These are phyloP conservation scores for Amauroascus niger DNA, from an alignment of 2,329 filamentous ascomycete genomes.

Conservation along the genomic window DNA sequence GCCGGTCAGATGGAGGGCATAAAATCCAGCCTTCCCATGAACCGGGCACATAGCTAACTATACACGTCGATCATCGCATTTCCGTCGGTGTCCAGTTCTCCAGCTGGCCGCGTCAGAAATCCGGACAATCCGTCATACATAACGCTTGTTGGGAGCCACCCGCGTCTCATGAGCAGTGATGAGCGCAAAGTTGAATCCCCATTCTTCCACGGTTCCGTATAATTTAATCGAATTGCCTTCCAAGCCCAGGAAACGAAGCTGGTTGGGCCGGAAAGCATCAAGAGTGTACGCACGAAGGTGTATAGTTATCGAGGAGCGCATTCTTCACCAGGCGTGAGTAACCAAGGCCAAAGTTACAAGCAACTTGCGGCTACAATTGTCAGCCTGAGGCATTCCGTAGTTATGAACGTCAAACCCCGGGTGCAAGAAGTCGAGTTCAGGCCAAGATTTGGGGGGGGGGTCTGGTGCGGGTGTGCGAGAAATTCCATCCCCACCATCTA, in stretches of 20 bases:
- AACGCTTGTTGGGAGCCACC: background rate
- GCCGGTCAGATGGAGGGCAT: background rate
- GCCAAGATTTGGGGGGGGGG: constrained; percentile 6
- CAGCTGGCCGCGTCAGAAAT: background rate
- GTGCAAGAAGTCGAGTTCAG: background rate
- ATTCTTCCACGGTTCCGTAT: background rate
- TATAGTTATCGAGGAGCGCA: too few species aligned
- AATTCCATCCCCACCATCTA: constrained; percentile 12
- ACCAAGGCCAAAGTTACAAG: too few species aligned
- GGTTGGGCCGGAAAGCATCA: background rate
- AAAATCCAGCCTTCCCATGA: background rate
- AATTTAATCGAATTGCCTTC: background rate
- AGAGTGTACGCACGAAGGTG: too few species aligned
- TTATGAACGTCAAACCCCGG: background rate
- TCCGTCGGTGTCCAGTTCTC: background rate
- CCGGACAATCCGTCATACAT: background rate
- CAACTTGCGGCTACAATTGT: background rate
- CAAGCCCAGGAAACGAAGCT: background rate
- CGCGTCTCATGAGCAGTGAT: background rate
- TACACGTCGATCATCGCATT: background rate
- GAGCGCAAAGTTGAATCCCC: background rate
- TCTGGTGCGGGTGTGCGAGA: constrained; percentile 6
- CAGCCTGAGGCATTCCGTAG: background rate
- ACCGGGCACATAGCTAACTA: background rate
- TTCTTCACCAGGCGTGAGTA: background rate